phyloP scores from a whole-genome alignment of 2,329 filamentous ascomycete species.

The Botrytis sinoallii region DNA sequence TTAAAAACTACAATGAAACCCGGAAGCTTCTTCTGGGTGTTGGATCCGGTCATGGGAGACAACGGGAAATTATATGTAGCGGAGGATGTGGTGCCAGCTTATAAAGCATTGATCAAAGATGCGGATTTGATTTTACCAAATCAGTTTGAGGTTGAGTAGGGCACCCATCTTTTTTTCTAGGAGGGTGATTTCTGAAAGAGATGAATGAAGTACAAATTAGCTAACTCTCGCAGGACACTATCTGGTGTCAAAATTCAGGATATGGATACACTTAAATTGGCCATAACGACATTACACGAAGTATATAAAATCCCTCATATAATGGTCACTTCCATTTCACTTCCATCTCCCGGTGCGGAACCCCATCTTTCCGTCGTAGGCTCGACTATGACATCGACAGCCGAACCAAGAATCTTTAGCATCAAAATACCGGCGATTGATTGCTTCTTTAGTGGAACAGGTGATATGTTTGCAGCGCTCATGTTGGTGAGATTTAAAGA shows the following conservation, averaged over 20 bases:
- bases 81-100: constrained; percentile 86
- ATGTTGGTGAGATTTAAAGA: constrained; percentile 85
- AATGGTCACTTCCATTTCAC: constrained; percentile 81
- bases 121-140: constrained; percentile 94
- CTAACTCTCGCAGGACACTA: constrained; percentile 57
- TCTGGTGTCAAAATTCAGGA: constrained; percentile 81
- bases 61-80: constrained; percentile 89
- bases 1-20: constrained; percentile 58
- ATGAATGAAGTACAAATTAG: background rate
- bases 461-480: constrained; percentile 96
- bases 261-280: constrained; percentile 66
- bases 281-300: constrained; percentile 74
- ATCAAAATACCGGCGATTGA: constrained; percentile 84
- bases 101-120: constrained; percentile 72
- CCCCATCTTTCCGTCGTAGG: constrained; percentile 69
- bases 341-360: constrained; percentile 53
- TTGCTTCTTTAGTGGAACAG: constrained; percentile 93
- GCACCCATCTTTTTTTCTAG: constrained; percentile 35
- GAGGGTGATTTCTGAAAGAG: background rate
- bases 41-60: constrained; percentile 98
- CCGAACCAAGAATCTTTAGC: constrained; percentile 77
- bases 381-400: constrained; percentile 64
- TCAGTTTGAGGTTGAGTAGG: constrained; percentile 92
- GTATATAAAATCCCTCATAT: constrained; percentile 79
- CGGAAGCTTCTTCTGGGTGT: constrained; percentile 90